These are phyloP conservation scores for Penicillium coffeae DNA, from an alignment of 495 filamentous ascomycete species.

Conservation along the genomic window DNA sequence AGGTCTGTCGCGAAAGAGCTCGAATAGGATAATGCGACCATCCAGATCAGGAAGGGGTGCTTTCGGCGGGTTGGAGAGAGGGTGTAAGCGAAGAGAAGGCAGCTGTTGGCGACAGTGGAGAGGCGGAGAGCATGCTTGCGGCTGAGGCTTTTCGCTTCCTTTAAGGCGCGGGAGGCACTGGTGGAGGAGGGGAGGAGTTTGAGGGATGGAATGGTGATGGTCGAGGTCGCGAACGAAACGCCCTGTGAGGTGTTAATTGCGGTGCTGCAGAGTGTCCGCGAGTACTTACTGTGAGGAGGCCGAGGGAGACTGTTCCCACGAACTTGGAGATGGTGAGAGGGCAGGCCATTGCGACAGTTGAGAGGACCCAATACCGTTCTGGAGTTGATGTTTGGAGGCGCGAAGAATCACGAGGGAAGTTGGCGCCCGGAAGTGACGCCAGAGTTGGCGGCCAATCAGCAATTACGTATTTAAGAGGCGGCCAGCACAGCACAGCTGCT, in stretches of 20 bases:
- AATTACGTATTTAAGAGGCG: neutral
- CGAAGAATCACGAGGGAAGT: neutral
- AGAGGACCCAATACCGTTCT: neutral
- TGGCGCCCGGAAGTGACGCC: neutral
- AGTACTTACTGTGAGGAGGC: conserved; percentile 72
- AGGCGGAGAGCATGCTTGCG: conserved; percentile 58
- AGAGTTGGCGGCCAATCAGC: conserved; percentile 25
- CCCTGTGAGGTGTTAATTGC: conserved; percentile 51
- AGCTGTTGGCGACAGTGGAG: conserved; percentile 54
- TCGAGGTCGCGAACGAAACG: conserved; percentile 73
- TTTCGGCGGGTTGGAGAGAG: conserved; percentile 65
- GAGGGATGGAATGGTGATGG: conserved; percentile 70
- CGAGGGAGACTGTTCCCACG: conserved; percentile 81
- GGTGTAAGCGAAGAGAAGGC: conserved; percentile 67
- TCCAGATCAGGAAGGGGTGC: conserved; percentile 87
- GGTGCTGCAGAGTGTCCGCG: neutral
- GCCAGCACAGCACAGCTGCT: neutral
- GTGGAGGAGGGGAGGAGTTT: conserved; percentile 69
- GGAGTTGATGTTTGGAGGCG: neutral
- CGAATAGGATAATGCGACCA: conserved; percentile 52
- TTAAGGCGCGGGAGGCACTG: conserved; percentile 60
- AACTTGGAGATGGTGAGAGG: conserved; percentile 78
- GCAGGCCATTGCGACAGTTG: conserved; percentile 55
- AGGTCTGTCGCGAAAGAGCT: conserved; percentile 55
- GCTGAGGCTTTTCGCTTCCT: conserved; percentile 55